Base-by-base conservation (phyloP, 768 basidiomycete genomes). In the Boletus insuetus region DNA sequence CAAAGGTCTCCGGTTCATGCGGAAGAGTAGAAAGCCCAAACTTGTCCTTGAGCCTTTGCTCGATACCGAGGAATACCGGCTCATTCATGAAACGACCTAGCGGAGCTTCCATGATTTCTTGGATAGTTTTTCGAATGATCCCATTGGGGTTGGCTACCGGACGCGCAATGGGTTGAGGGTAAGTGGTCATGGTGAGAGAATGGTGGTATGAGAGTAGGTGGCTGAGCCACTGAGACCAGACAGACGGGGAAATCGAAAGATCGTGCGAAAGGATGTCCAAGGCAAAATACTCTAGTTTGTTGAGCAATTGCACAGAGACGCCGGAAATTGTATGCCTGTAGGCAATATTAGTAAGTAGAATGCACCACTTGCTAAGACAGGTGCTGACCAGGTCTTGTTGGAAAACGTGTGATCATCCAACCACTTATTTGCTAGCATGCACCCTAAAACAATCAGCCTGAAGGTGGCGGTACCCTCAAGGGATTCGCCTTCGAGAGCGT, bases 391-490 rank as follows among this genome's bases (percentile, higher is more conserved):
- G 51, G 90, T 92, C 75, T 90, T 91, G 73, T 91, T 91, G 39
- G 89, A 91, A 71, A 91, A 92, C 0, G 90, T 91, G 64, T 92
- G 90, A 62, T 92, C 90, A 59, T 91, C 89, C 59, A 92, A 66
- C 90, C 90, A 91, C 72, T 92, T 92, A 70, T 91, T 91, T 19
- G 89, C 88, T 34, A 92, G 74, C 89, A 92, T 91, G 58, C 84
- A 90, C 19, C 90, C 90, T 22, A 92, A 76, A 22, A 92, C 80
- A 54, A 91, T 76, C 41, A 92, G 76, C 50, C 87, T 82, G 70
- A 91, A 91, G 12, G 86, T 83, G 1, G 83, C 84, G 55, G 77
- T 79, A 7, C 77, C 75, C 65, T 89, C 87, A 46, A 75, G 70
- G 4, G 74, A 71, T 44, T 83, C 81, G 2, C 63, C 60, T 39